Conservation (phyloP, 805 yeast species). For the Kuraishia ogatae region DNA sequence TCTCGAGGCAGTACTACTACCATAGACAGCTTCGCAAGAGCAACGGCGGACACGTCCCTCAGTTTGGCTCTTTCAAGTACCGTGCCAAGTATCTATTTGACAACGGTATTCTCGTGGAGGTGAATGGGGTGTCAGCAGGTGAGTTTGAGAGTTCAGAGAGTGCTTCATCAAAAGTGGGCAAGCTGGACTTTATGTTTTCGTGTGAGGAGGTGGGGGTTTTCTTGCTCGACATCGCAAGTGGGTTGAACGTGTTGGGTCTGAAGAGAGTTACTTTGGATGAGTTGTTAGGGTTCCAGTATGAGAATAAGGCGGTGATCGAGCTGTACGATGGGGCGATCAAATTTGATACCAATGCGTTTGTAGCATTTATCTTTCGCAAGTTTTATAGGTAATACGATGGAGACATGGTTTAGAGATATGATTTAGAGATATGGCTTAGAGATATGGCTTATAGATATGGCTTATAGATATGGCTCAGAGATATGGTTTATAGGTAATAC, state of each 20-base stretch:
- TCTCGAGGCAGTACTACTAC: slow-evolving; percentile 70
- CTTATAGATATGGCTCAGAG: no score
- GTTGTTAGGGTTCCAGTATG: slow-evolving; percentile 66
- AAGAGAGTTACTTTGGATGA: slow-evolving; percentile 60
- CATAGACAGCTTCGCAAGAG: slow-evolving; percentile 61
- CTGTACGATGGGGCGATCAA: slow-evolving; percentile 61
- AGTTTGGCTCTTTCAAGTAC: slow-evolving; percentile 72
- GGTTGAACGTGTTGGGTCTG: slow-evolving; percentile 54
- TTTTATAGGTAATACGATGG: no score
- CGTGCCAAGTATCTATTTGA: slow-evolving; percentile 70
- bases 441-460: no score
- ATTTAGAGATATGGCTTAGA: no score
- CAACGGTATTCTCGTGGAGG: slow-evolving; percentile 53
- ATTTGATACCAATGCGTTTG: slow-evolving; percentile 60
- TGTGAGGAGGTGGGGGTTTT: slow-evolving; percentile 70
- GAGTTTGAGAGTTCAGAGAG: slow-evolving; percentile 23
- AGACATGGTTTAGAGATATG: no score
- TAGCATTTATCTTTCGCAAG: slow-evolving; percentile 63
- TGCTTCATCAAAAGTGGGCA: slow-evolving; percentile 54
- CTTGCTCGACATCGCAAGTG: slow-evolving; percentile 66
- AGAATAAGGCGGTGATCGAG: slow-evolving; percentile 41
- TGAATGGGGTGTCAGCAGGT: slow-evolving; percentile 39
- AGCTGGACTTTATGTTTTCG: slow-evolving; percentile 65
- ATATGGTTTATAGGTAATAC: no score
- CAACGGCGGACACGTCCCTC: slow-evolving; percentile 51